Evolutionary conservation across 2,329 filamentous ascomycete species (phyloP).

Genomic region (Fusarium cyanostomum): DNA sequence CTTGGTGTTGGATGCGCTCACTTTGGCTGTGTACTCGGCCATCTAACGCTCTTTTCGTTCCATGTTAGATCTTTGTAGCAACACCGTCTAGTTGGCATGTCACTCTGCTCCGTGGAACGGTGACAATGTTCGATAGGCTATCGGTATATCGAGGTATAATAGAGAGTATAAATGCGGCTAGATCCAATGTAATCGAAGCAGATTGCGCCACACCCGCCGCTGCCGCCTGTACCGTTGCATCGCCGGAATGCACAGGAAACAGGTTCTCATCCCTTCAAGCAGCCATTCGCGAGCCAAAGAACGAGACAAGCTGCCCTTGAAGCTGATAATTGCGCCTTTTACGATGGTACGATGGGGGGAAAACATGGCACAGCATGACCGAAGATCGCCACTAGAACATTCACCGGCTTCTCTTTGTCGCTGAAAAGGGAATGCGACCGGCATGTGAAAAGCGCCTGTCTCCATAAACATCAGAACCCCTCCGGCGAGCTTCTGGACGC

Average conservation of each 20-base stretch:
- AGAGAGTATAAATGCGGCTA: too few relatives aligned
- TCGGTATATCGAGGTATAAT: too few relatives aligned
- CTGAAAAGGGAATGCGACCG: conserved; percentile 1
- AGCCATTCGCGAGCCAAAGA: conserved; percentile 33
- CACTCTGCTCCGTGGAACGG: too few relatives aligned
- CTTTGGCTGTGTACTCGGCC: too few relatives aligned
- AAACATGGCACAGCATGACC: conserved; percentile 17
- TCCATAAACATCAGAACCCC: conserved; percentile 12
- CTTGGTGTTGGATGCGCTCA: too few relatives aligned
- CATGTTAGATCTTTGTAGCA: too few relatives aligned
- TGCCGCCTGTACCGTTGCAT: conserved; percentile 14
- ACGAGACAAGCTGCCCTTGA: conserved; percentile 42
- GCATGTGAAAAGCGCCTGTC: conserved; percentile 20
- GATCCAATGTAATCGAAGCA: too few relatives aligned
- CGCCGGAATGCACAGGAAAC: conserved; percentile 21
- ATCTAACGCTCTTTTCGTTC: too few relatives aligned
- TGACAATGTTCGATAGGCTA: too few relatives aligned
- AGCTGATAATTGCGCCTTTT: conserved; percentile 37
- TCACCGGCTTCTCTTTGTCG: conserved; percentile 17
- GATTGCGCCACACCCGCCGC: conserved; percentile 35
- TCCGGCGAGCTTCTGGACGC: conserved; percentile 12
- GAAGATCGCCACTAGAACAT: conserved; percentile 26
- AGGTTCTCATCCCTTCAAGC: conserved; percentile 23
- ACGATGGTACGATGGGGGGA: conserved; percentile 2
- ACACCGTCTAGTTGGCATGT: too few relatives aligned